phyloP scores from a whole-genome alignment of 768 basidiomycete genomes.

The Tylopilus vinaceipallidus region DNA sequence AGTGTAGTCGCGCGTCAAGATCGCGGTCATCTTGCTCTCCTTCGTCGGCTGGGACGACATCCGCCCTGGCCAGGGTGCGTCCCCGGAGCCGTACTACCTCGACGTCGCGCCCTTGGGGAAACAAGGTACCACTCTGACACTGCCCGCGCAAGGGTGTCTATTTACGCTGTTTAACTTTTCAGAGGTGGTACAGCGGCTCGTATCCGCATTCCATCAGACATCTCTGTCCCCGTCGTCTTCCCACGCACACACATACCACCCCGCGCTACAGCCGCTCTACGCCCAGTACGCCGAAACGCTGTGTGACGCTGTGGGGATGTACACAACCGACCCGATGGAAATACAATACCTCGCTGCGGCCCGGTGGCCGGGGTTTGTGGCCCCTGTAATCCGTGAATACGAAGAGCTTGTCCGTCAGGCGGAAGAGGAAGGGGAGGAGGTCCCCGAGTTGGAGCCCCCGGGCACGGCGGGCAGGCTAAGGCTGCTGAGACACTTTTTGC shows the following conservation, averaged over 20 bases:
- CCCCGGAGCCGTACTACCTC: constrained; percentile 71
- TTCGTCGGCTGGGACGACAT: constrained; percentile 69
- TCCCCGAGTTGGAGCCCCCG: constrained; percentile 37
- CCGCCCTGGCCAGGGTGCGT: constrained; percentile 64
- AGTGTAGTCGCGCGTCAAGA: constrained; percentile 57
- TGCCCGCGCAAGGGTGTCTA: too few species aligned
- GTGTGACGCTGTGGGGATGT: constrained; percentile 59
- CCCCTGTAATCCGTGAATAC: constrained; percentile 60
- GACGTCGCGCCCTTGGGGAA: constrained; percentile 53
- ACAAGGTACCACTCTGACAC: constrained; percentile 44
- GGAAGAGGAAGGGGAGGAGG: constrained; percentile 23
- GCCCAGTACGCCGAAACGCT: constrained; percentile 59
- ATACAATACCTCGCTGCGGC: constrained; percentile 75
- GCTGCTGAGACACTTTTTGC: constrained; percentile 58
- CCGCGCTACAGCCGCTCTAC: constrained; percentile 56
- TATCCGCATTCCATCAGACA: constrained; percentile 35
- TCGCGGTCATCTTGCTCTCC: constrained; percentile 64
- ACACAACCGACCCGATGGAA: constrained; percentile 65
- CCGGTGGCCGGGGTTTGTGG: constrained; percentile 77
- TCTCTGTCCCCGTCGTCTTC: constrained; percentile 5
- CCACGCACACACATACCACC: constrained; percentile 43
- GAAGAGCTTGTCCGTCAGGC: constrained; percentile 17
- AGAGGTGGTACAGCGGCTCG: constrained; percentile 39
- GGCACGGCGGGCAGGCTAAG: constrained; percentile 64
- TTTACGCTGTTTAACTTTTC: background rate